Evolutionary conservation across 2,329 filamentous ascomycete species (phyloP).

Genomic region (Arthrobotrys sphaeroides): DNA sequence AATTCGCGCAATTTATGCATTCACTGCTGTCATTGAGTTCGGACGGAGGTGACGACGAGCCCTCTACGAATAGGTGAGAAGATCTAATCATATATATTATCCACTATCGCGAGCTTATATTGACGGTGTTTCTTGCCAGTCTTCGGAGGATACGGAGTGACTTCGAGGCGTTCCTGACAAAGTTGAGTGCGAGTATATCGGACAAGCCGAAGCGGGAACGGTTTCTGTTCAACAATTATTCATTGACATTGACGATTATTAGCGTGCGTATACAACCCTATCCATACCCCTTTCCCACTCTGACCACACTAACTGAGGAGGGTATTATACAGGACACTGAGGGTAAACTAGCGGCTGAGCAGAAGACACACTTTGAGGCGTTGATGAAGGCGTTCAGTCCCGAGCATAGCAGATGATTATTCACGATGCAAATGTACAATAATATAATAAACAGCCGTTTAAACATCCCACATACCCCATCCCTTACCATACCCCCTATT

Average conservation of each 20-base stretch:
- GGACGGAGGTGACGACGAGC: constrained; percentile 95
- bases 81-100: background rate
- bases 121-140: constrained; percentile 63
- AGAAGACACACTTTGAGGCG: constrained; percentile 77
- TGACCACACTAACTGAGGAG: constrained; percentile 53
- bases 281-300: background rate
- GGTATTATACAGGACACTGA: constrained; percentile 66
- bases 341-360: constrained; percentile 78
- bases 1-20: constrained; percentile 92
- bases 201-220: constrained; percentile 83
- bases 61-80: constrained; percentile 71
- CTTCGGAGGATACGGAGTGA: constrained; percentile 79
- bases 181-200: constrained; percentile 76
- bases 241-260: constrained; percentile 90
- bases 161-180: constrained; percentile 82
- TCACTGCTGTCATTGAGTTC: constrained; percentile 82
- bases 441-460: no score
- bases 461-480: no score
- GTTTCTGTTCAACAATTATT: constrained; percentile 96
- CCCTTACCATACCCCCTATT: no score
- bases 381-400: constrained; percentile 68
- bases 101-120: background rate
- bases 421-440: no score
- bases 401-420: constrained; percentile 39
- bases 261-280: constrained; percentile 65